Conservation (phyloP, 1,284 basidiomycete species). For the Bjerkandera adusta region DNA sequence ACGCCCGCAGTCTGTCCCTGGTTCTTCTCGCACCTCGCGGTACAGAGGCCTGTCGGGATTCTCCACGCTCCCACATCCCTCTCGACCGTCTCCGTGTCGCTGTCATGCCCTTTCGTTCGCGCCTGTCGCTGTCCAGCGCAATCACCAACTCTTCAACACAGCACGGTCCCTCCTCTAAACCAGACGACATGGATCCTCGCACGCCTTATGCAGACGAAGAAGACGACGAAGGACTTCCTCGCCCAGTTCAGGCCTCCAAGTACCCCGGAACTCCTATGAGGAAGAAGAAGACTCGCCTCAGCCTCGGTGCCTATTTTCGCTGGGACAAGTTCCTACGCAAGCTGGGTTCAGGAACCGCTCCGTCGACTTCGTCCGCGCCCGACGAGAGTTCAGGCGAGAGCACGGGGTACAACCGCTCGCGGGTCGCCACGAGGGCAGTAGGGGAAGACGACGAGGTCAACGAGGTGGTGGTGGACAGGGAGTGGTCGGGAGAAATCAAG, state of each 20-base stretch:
- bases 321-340: constrained; percentile 23
- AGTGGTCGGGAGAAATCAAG: constrained; percentile 59
- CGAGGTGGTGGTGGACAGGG: constrained; percentile 70
- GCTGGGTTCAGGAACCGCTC: constrained; percentile 40
- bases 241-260: constrained; percentile 6
- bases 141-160: constrained; percentile 7
- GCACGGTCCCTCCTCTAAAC: not conserved
- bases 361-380: constrained; percentile 38
- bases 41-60: too few species aligned
- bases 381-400: constrained; percentile 40
- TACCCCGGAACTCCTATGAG: constrained; percentile 3
- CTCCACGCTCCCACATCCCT: not conserved
- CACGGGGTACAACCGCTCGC: constrained; percentile 22
- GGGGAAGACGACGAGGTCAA: constrained; percentile 42
- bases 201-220: not conserved
- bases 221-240: constrained; percentile 6
- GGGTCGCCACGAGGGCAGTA: constrained; percentile 26
- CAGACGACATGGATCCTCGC: not conserved
- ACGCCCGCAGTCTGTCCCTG: too few species aligned
- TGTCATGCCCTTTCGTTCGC: constrained; percentile 13
- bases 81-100: constrained; percentile 6
- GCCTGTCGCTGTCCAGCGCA: constrained; percentile 11
- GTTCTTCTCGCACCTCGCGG: too few species aligned
- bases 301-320: constrained; percentile 8
- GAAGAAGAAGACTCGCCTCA: constrained; percentile 15